These are phyloP conservation scores for Nepenthes gracilis DNA, from an alignment of 148 eudicot genomes.

Conservation along the genomic window DNA sequence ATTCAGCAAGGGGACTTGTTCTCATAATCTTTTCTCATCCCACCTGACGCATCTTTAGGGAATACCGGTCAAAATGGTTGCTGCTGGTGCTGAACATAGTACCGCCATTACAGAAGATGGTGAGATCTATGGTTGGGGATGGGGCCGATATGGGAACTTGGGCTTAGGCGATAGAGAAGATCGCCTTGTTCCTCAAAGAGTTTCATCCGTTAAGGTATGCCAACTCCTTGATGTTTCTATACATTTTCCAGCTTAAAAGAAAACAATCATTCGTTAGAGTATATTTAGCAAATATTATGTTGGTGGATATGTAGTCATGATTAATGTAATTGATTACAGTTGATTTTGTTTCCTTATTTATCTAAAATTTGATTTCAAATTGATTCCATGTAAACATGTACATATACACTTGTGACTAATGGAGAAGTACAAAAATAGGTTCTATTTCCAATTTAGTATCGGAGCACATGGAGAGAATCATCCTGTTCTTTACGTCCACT, in stretches of 20 bases:
- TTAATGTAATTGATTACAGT: no score
- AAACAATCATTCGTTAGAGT: no score
- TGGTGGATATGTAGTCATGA: no score
- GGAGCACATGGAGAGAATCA: no score
- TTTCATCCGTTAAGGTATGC: constrained; percentile 50
- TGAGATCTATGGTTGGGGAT: constrained; percentile 95
- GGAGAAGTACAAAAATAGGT: no score
- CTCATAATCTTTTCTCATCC: neutral
- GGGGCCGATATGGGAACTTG: constrained; percentile 99
- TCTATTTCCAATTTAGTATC: no score
- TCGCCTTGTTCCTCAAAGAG: constrained; percentile 75
- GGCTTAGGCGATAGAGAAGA: constrained; percentile 95
- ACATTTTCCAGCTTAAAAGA: neutral
- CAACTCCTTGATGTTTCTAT: neutral
- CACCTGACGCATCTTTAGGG: constrained; percentile 31
- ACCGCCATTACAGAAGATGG: constrained; percentile 94
- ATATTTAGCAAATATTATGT: no score
- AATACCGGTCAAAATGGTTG: constrained; percentile 80
- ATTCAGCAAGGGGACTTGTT: neutral
- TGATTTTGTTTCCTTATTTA: no score
- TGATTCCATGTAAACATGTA: no score
- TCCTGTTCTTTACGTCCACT: no score
- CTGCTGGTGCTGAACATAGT: constrained; percentile 99
- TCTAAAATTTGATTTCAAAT: no score
- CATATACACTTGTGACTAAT: no score